Evolutionary conservation across 106 monocot species (phyloP).

Genomic region (Dioscorea alata): DNA sequence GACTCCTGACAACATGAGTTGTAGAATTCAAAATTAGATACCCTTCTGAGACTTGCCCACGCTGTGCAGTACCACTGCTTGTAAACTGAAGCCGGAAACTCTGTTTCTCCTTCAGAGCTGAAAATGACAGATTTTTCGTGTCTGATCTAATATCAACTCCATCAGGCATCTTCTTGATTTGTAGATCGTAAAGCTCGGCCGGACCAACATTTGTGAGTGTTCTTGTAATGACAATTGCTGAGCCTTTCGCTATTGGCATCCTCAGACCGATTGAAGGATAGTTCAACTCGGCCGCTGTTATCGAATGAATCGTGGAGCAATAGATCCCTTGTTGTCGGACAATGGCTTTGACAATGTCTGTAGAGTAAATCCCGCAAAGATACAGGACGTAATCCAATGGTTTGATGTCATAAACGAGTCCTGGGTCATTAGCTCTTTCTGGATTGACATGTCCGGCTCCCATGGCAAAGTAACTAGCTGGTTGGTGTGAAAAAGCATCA

Average conservation of each 20-base stretch:
- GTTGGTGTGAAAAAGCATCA: not conserved
- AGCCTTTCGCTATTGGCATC: too few species aligned
- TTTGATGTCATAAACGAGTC: slow-evolving; percentile 26
- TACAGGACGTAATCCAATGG: slow-evolving; percentile 26
- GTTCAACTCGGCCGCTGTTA: not conserved
- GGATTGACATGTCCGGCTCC: slow-evolving; percentile 40
- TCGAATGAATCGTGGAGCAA: not conserved
- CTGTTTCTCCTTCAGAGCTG: not conserved
- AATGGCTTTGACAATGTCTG: not conserved
- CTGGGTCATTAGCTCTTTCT: slow-evolving; percentile 14
- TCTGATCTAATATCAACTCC: not conserved
- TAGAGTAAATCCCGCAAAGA: slow-evolving; percentile 12
- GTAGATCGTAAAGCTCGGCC: not conserved
- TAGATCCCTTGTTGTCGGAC: too few species aligned
- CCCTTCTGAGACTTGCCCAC: not conserved
- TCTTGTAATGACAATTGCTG: not conserved
- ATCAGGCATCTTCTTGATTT: not conserved
- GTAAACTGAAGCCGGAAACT: not conserved
- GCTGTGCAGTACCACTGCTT: not conserved
- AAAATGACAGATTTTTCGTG: not conserved
- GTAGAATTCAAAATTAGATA: not conserved
- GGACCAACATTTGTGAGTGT: not conserved
- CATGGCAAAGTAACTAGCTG: slow-evolving; percentile 13
- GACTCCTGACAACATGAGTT: not conserved
- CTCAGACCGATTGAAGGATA: not conserved